These are phyloP conservation scores for Aspergillus sclerotiicarbonarius DNA, from an alignment of 495 filamentous ascomycete species.

Conservation along the genomic window DNA sequence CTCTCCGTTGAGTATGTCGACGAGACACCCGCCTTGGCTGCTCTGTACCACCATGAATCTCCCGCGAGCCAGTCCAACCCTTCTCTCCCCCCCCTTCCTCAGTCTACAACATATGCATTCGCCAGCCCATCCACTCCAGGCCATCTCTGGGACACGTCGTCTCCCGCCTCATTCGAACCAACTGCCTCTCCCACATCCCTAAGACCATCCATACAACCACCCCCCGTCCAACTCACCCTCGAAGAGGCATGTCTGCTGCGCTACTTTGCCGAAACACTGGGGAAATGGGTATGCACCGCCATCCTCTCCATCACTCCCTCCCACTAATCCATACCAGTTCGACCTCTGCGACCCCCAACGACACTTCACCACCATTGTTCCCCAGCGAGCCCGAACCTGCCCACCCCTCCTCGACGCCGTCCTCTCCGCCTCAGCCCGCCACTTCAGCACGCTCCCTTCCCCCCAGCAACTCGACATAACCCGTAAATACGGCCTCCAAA, in stretches of 20 bases:
- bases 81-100: not conserved
- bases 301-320: not conserved
- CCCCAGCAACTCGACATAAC: slow-evolving; percentile 11
- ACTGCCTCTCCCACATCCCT: not conserved
- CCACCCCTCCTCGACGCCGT: slow-evolving; percentile 21
- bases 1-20: slow-evolving; percentile 9
- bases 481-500: slow-evolving; percentile 4
- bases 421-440: slow-evolving; percentile 20
- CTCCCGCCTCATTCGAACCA: too few relatives aligned
- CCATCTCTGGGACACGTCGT: not conserved
- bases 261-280: slow-evolving; percentile 19
- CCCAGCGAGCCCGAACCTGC: slow-evolving; percentile 19
- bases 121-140: not conserved
- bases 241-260: slow-evolving; percentile 20
- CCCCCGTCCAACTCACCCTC: slow-evolving; percentile 9
- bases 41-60: not conserved
- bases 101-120: not conserved
- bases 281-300: slow-evolving; percentile 11
- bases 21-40: slow-evolving; percentile 12
- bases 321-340: slow-evolving; percentile 10
- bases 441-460: slow-evolving; percentile 19
- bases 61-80: too few relatives aligned
- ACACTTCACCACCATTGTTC: slow-evolving; percentile 22
- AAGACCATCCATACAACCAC: not conserved
- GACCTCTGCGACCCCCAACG: slow-evolving; percentile 23